Conservation (phyloP, 352 stramenopile species). For the Pythium rishiriense region DNA sequence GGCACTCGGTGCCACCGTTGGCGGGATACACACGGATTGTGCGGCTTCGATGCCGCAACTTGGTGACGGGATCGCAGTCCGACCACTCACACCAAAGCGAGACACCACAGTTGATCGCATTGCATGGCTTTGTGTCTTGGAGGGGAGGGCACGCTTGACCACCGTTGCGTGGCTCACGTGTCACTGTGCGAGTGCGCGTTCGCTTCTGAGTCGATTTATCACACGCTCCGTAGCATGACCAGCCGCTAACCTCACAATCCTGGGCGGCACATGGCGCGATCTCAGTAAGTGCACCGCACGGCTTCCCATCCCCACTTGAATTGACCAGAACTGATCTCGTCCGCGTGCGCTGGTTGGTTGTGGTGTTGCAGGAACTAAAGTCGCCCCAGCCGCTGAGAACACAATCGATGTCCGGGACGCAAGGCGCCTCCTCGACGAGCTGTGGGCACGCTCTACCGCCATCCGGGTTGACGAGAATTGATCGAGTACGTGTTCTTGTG, state of each 20-base stretch:
- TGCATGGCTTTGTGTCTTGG: slow-evolving; percentile 38
- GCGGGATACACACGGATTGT: slow-evolving; percentile 37
- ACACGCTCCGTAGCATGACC: slow-evolving; percentile 45
- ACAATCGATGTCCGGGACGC: slow-evolving; percentile 43
- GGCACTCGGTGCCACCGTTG: slow-evolving; percentile 44
- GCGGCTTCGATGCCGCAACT: slow-evolving; percentile 39
- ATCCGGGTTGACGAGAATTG: slow-evolving; percentile 29
- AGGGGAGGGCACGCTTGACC: slow-evolving; percentile 53
- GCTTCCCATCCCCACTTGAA: slow-evolving; percentile 37
- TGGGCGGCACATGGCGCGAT: slow-evolving; percentile 36
- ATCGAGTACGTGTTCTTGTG: slow-evolving; percentile 41
- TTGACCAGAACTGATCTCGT: slow-evolving; percentile 39
- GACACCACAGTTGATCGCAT: slow-evolving; percentile 53
- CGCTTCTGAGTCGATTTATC: slow-evolving; percentile 34
- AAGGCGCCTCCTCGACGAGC: slow-evolving; percentile 35
- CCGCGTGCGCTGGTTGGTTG: slow-evolving; percentile 32
- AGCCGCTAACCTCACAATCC: slow-evolving; percentile 60
- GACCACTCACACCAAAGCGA: slow-evolving; percentile 49
- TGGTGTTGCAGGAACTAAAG: slow-evolving; percentile 38
- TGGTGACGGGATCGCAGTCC: slow-evolving; percentile 37
- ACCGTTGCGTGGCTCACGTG: slow-evolving; percentile 27
- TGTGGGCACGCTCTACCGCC: slow-evolving; percentile 44
- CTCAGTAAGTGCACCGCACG: slow-evolving; percentile 40
- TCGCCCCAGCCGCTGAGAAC: slow-evolving; percentile 48
- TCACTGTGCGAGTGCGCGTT: slow-evolving; percentile 41